Conservation (phyloP, 2,329 filamentous ascomycete species). For the Neonectria punicea region DNA sequence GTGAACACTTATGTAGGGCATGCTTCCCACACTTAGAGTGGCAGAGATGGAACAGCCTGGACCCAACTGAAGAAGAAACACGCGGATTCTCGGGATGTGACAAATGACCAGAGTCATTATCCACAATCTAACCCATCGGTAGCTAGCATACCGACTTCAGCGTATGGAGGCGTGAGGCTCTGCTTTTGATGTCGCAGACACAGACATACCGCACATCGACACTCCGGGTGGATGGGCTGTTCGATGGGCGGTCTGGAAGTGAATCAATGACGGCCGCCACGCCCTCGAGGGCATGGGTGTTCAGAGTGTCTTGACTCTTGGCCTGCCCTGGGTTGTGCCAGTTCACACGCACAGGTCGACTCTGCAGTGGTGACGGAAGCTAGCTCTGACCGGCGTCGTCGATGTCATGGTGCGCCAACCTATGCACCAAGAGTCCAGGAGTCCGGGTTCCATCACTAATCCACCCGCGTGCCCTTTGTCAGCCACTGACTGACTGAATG, state of each 20-base stretch:
- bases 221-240: not conserved
- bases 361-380: constrained; percentile 7
- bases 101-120: not conserved
- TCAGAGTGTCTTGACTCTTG: constrained; percentile 30
- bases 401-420: constrained; percentile 1
- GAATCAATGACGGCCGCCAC: constrained; percentile 4
- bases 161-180: constrained; percentile 13
- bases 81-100: not conserved
- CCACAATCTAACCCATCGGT: not conserved
- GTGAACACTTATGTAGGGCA: not conserved
- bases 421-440: constrained; percentile 4
- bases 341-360: constrained; percentile 23
- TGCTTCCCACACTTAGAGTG: not conserved
- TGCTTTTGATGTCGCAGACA: constrained; percentile 7
- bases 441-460: constrained; percentile 8
- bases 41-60: constrained; percentile 6
- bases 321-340: constrained; percentile 20
- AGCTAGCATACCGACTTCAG: not conserved
- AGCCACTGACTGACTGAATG: not conserved
- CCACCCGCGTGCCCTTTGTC: constrained; percentile 8
- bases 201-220: constrained; percentile 14
- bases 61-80: not conserved
- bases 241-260: constrained; percentile 8
- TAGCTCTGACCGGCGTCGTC: constrained; percentile 4
- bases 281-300: constrained; percentile 15